Conservation (phyloP, 2,329 filamentous ascomycete genomes). For the Lasiodiplodia gonubiensis region DNA sequence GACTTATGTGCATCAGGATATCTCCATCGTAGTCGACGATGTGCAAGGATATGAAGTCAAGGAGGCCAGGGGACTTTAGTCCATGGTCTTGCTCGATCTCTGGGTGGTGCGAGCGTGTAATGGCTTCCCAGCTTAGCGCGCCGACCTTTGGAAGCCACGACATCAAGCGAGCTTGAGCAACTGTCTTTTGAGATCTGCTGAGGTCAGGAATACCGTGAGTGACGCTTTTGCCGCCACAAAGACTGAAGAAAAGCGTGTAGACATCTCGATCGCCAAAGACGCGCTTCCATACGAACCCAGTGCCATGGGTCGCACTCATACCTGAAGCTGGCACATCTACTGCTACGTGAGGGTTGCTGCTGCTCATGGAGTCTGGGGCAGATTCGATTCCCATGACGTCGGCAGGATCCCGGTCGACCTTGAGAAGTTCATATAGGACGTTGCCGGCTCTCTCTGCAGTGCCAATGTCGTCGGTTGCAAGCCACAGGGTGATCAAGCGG, state of each 20-base stretch:
- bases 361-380: constrained; percentile 33
- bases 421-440: constrained; percentile 59
- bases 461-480: constrained; percentile 61
- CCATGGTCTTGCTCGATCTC: constrained; percentile 57
- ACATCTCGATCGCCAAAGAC: constrained; percentile 66
- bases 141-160: constrained; percentile 62
- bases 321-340: constrained; percentile 1
- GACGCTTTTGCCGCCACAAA: constrained; percentile 55
- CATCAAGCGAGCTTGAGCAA: constrained; percentile 66
- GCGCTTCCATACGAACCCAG: constrained; percentile 63
- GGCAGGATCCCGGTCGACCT: constrained; percentile 49
- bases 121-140: constrained; percentile 59
- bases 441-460: constrained; percentile 61
- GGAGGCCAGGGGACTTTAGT: constrained; percentile 47
- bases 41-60: constrained; percentile 60
- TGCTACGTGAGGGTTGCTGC: constrained; percentile 14
- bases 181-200: constrained; percentile 60
- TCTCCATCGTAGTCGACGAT: constrained; percentile 64
- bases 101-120: constrained; percentile 57
- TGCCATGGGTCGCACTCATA: constrained; percentile 35
- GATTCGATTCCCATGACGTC: constrained; percentile 47
- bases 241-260: constrained; percentile 62
- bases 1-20: constrained; percentile 64
- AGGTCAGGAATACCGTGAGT: constrained; percentile 44
- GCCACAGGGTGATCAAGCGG: constrained; percentile 63